Conservation (phyloP, 768 basidiomycete species). For the Amanita fuliginea region DNA sequence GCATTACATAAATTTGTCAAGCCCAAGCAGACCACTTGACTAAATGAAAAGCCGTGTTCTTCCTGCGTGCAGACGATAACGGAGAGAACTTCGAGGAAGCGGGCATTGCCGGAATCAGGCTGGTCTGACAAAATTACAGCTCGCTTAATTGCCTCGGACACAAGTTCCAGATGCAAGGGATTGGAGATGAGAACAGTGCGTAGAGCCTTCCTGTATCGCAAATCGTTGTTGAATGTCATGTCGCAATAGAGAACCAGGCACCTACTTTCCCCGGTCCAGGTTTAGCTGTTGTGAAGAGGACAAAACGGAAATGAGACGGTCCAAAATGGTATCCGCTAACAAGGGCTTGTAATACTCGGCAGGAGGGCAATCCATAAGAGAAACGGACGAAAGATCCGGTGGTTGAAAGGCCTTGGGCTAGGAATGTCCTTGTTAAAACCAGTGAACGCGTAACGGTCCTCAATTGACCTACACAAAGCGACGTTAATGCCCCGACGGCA, state of each 20-base stretch:
- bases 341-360: constrained; percentile 45
- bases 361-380: constrained; percentile 48
- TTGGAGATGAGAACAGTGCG: constrained; percentile 53
- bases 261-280: constrained; percentile 58
- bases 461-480: constrained; percentile 62
- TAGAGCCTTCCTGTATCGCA: constrained; percentile 56
- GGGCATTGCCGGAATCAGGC: constrained; percentile 42
- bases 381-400: constrained; percentile 42
- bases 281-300: constrained; percentile 42
- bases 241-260: constrained; percentile 2
- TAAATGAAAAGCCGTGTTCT: constrained; percentile 54
- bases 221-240: neutral
- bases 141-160: constrained; percentile 56
- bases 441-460: neutral
- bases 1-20: constrained; percentile 80
- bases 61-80: constrained; percentile 51
- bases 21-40: constrained; percentile 67
- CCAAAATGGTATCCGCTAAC: constrained; percentile 40
- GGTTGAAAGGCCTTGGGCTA: constrained; percentile 77
- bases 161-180: constrained; percentile 40
- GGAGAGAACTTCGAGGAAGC: constrained; percentile 71
- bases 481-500: constrained; percentile 79
- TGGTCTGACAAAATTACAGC: constrained; percentile 53
- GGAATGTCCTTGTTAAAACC: constrained; percentile 4
- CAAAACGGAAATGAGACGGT: constrained; percentile 61